Base-by-base conservation (phyloP, 495 filamentous ascomycete genomes). In the Penicilliopsis zonata region DNA sequence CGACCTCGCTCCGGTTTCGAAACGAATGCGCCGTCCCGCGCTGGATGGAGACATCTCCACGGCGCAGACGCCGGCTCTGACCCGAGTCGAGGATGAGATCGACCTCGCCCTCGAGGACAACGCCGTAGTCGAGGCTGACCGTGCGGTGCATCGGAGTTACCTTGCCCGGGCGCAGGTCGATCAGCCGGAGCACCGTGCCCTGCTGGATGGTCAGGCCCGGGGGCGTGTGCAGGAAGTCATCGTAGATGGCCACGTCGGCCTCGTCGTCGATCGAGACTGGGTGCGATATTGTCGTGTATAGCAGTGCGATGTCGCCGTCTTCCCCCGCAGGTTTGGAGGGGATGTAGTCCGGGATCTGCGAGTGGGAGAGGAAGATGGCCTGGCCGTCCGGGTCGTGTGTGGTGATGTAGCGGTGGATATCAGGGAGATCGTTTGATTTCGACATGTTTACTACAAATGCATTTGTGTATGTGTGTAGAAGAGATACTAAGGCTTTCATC, bases 71-170 rank as follows among this genome's bases (percentile, higher is more conserved):
- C 31, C 78, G 74, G 40, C 68, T 69, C 1, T 59, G 47, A 9
- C 61, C 65, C 0, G 72, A 70, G 53, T 83, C 77, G 18, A 59
- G 72, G 63, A 80, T 76, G 43, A 85, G 78, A 52, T 87, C 81
- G 33, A 85, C 80, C 40, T 69, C 55, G 0, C 82, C 82, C 44
- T 86, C 79, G 69, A 42, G 52, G 41, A 86, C 63, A 35, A 83
- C 65, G 5, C 78, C 78, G 42, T 81, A 86, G 38, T 86, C 82
- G 1, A 87, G 38, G 4, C 63, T 72, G 32, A 76, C 65, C 3
- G 81, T 83, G 0, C 80, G 63, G 46, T 86, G 82, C 78, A 86
- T 61, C 5, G 61, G 45, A 67, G 31, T 82, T 65, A 55, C 79
- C 74, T 45, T 69, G 65, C 31, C 79, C 63, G 55, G 82, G 55